These are phyloP conservation scores for Pharnaceum exiguum DNA, from an alignment of 148 eudicot genomes.

Conservation along the genomic window DNA sequence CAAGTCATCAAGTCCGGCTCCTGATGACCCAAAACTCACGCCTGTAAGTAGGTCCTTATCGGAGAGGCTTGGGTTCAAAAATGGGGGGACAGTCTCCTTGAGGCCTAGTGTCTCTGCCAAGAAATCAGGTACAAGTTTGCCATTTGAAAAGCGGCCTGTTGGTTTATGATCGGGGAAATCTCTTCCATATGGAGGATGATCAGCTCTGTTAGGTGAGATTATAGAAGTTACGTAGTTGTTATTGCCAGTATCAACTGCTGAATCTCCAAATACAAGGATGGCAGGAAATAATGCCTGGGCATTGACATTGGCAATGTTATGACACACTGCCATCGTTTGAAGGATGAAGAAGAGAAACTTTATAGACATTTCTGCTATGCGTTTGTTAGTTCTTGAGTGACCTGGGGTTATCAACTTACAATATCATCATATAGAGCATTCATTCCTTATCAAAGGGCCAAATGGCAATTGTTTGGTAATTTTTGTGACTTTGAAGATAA, in stretches of 20 bases:
- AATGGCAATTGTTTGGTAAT: constrained; percentile 1
- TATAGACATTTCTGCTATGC: constrained; percentile 11
- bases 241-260: constrained; percentile 61
- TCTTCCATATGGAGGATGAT: constrained; percentile 55
- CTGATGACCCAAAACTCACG: constrained; percentile 48
- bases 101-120: constrained; percentile 36
- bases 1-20: constrained; percentile 40
- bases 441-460: constrained; percentile 2
- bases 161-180: constrained; percentile 40
- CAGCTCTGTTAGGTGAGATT: constrained; percentile 29
- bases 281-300: constrained; percentile 39
- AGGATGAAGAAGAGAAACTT: background rate
- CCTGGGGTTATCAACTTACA: constrained; percentile 5
- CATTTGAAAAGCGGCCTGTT: constrained; percentile 56
- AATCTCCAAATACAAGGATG: constrained; percentile 62
- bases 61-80: constrained; percentile 24
- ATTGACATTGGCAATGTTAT: constrained; percentile 4
- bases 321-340: background rate
- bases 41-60: constrained; percentile 33
- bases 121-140: constrained; percentile 42
- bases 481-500: constrained; percentile 16
- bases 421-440: background rate
- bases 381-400: background rate
- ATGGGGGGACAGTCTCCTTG: constrained; percentile 39
- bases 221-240: constrained; percentile 38